Evolutionary conservation across 2,329 filamentous ascomycete species (phyloP), one percentile per base, ranked within the genome.

Genomic region (Colletotrichum lini): DNA sequence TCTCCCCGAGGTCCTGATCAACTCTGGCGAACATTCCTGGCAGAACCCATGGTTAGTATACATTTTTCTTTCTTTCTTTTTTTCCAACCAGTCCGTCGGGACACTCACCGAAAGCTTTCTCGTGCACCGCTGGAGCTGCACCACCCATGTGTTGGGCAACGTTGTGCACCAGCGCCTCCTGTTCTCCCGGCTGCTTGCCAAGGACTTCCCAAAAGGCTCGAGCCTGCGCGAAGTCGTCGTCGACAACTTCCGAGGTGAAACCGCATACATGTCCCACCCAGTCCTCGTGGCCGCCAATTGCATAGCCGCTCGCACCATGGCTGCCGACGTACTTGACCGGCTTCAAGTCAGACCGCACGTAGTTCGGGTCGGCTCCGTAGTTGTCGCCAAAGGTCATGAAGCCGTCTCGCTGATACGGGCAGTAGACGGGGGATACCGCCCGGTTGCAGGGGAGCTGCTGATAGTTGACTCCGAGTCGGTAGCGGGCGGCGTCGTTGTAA

Each of bases 391-490:
- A 73, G 3, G 74, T 77, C 73, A 77, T 77, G 4, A 71, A 67
- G 0, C 83, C 83, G 65, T 85, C 83, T 6, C 83, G 82, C 74
- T 84, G 77, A 73, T 80, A 82, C 0, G 81, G 81, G 8, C 73
- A 74, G 77, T 73, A 85, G 70, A 66, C 80, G 3, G 73, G 73
- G 54, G 74, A 53, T 35, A 76, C 73, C 0, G 86, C 80, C 52
- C 82, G 83, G 77, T 89, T 90, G 75, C 84, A 82, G 8, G 87
- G 87, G 21, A 90, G 83, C 72, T 88, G 85, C 73, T 88, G 84
- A 76, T 89, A 90, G 79, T 91, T 91, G 26, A 83, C 83, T 10
- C 88, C 89, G 15, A 90, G 80, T 44, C 88, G 85, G 78, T 91
- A 87, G 64, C 88, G 84, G 54, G 87, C 85, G 42, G 88, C 84